Conservation (phyloP, 73 alveolate species). For the Paraurostyla sp. region DNA sequence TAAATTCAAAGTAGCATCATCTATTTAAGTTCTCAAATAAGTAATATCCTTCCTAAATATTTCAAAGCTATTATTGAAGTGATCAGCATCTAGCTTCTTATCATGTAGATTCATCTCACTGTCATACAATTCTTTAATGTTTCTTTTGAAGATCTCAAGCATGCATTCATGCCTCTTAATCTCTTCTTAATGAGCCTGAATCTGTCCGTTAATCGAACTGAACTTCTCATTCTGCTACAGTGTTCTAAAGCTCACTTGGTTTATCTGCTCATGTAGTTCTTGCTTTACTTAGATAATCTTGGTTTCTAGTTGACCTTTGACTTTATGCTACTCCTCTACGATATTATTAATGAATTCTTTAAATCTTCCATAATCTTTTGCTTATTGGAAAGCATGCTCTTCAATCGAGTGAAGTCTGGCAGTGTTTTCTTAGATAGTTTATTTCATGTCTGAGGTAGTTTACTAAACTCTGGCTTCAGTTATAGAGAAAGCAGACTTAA, state of each 20-base stretch:
- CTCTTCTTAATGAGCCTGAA: slow-evolving; percentile 4
- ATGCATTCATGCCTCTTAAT: slow-evolving; percentile 28
- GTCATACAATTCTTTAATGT: slow-evolving; percentile 33
- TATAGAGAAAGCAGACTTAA: neutral
- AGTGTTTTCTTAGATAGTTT: neutral
- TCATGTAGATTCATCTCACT: neutral
- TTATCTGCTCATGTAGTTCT: neutral
- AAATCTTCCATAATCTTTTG: neutral
- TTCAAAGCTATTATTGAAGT: neutral
- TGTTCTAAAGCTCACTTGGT: neutral
- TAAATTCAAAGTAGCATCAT: slow-evolving; percentile 10
- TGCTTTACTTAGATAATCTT: neutral
- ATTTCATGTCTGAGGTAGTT: neutral
- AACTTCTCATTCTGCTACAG: neutral
- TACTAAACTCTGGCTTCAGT: slow-evolving; percentile 14
- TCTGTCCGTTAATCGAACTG: neutral
- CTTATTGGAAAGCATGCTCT: neutral
- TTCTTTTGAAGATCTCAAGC: slow-evolving; percentile 29
- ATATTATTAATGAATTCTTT: slow-evolving; percentile 11
- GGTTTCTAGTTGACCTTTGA: slow-evolving; percentile 2
- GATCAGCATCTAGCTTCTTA: slow-evolving; percentile 18
- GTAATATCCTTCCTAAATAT: neutral
- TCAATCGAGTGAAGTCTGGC: neutral
- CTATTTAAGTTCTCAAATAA: slow-evolving; percentile 15
- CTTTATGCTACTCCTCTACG: neutral